Evolutionary conservation across 2,329 filamentous ascomycete genomes (phyloP), one percentile per base, ranked within the genome.

Genomic region (Fusarium neocosmosporiellum): DNA sequence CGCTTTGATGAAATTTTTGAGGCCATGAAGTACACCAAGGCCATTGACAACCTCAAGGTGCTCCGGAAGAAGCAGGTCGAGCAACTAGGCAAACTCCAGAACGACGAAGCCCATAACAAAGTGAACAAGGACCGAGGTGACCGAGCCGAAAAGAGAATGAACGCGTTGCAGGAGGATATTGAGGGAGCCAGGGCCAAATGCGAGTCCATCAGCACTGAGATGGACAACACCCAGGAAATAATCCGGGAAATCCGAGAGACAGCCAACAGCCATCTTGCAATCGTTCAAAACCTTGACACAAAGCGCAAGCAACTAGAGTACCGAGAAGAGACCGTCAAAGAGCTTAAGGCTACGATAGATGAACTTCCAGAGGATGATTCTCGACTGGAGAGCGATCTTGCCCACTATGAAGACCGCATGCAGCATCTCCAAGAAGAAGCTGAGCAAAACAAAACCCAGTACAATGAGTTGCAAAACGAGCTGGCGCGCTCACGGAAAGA

Each of bases 1-100:
- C 93, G 92, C 60, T 99, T 99, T 69, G 96, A 99, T 79, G 94
- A 98, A 80, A 99, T 99, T 13, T 99, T 99, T 75, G 96, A 98
- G 83, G 96, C 96, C 1, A 87, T 94, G 83, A 98, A 98, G 80
- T 99, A 98, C 82, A 98, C 95, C 36, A 98, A 98, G 79, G 96
- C 95, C 20, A 97, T 99, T 68, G 95, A 98, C 53, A 98, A 97
- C 80, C 93, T 99, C 80, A 98, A 97, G 79, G 81, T 91, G 11
- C 86, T 98, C 58, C 89, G 92, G 41, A 99, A 98, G 83, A 92
- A 91, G 73, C 92, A 97, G 73, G 92, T 91, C 37, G 91, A 93
- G 71, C 89, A 96, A 69, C 87, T 98, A 11, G 88, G 86, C 18
- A 89, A 92, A 69, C 88, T 93, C 65, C 94, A 94, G 77, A 89